These are phyloP conservation scores for Aspergillus sojae DNA, from an alignment of 2,329 filamentous ascomycete genomes.

Conservation along the genomic window DNA sequence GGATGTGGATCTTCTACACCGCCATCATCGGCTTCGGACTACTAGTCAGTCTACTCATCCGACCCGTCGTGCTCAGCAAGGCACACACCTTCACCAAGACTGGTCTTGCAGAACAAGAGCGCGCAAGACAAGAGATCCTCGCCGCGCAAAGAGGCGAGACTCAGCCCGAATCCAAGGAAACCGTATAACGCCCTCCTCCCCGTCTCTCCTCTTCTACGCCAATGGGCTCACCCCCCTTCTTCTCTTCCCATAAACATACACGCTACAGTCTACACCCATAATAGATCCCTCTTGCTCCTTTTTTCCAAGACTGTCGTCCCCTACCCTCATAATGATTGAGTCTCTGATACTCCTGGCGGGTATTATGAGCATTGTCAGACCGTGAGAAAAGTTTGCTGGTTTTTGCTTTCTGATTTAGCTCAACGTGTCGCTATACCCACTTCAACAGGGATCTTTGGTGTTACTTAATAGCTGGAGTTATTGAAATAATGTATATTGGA, in stretches of 20 bases:
- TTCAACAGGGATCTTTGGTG: neutral
- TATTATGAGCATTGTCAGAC: neutral
- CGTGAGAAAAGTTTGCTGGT: neutral
- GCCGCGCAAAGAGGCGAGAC: conserved; percentile 25
- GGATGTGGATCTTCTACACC: conserved; percentile 56
- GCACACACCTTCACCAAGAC: conserved; percentile 49
- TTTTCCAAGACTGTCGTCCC: neutral
- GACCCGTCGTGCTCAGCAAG: conserved; percentile 41
- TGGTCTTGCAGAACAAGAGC: conserved; percentile 48
- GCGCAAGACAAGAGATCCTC: conserved; percentile 41
- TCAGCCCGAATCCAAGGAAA: conserved; percentile 62
- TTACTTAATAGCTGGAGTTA: neutral
- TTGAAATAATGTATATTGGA: neutral
- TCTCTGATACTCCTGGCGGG: neutral
- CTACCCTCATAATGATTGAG: neutral
- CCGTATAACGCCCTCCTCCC: conserved; percentile 8
- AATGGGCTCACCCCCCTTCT: neutral
- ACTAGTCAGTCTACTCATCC: conserved; percentile 44
- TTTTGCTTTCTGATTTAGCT: neutral
- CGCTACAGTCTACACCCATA: neutral
- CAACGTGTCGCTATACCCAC: neutral
- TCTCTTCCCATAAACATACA: neutral
- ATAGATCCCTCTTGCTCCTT: neutral
- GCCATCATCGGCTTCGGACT: conserved; percentile 39
- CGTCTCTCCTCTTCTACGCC: too few species aligned